Base-by-base conservation (phyloP, 768 basidiomycete genomes). In the Pseudohyphozyma bogoriensis region DNA sequence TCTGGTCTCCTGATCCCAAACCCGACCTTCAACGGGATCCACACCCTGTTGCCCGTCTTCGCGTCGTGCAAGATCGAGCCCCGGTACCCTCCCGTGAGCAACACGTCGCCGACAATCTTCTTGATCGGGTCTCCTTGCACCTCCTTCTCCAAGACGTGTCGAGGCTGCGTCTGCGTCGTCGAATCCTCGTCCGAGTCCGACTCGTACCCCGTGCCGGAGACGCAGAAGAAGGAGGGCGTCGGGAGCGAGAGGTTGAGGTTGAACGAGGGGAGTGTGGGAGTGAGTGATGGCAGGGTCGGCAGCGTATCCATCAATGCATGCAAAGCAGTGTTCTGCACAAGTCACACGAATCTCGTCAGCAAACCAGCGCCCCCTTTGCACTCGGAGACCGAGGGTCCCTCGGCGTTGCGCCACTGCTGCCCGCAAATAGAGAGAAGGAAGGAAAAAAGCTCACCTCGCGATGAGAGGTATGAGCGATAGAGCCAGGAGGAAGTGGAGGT, bases 31-130 rank as follows among this genome's bases (percentile, higher is more conserved):
- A 67, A 33, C 7, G 68, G 60, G 26, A 62, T 57, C 68, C 68
- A 69, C 1, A 69, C 18, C 32, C 68, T 40, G 50, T 51, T 50
- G 45, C 51, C 36, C 0, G 63, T 59, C 8, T 42, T 53, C 1
- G 65, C 65, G 35, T 66, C 65, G 33, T 65, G 31, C 12, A 69
- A 46, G 36, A 67, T 61, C 7, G 49, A 53, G 0, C 68, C 68
- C 3, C 68, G 49, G 46, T 58, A 69, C 1, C 68, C 68, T 16
- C 68, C 68, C 1, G 65, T 20, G 57, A 65, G 62, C 29, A 69
- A 9, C 9, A 69, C 68, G 36, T 62, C 60, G 18, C 68, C 68
- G 37, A 49, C 36, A 4, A 69, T 37, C 15, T 24, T 15, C 15
- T 58, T 47, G 61, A 65, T 53, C 1, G 64, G 54, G 32, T 64